Evolutionary conservation across 164 flowering plant species (phyloP), one percentile per base, ranked within the genome.

Genomic region (Paratinospora sagittata): DNA sequence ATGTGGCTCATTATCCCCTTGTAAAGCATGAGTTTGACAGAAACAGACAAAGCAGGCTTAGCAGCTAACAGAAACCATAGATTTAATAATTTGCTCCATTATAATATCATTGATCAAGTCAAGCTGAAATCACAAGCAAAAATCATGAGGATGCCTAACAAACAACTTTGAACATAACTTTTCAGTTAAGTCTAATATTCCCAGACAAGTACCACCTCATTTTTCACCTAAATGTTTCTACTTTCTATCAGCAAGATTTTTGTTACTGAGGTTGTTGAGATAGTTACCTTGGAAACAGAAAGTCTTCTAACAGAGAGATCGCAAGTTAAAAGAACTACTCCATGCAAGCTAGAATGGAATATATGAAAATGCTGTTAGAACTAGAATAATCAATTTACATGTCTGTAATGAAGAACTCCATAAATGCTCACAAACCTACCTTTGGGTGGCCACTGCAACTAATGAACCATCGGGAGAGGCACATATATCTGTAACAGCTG

Each of bases 381-480:
- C 26, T 27, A 68, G n/a, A 1, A 19, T 47, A 37, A 8, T 12
- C 17, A 64, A 58, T 39, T 36, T 8, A 27, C 16, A 2, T 1
- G 8, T 17, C 19, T 23, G 11, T 6, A 30, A 17, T 37, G 24
- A 5, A 49, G 2, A 39, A 27, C 19, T 52, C 19, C 30, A 61
- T 21, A 71, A 74, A 68, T 19, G n/a, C 17, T n/a, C 6, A 72
- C 69, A 52, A 6, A 79, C 80, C 79, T 84, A 71, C 97, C 96
- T 81, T 72, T 95, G 97, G 70, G 89, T 74, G 62, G 89, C 97
- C 21, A 84, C 97, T 21, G 92, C 93, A 74, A 89, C 81, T 58
- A 88, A 71, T 11, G 89, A 80, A 72, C 90, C 83, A 84, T 84
- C 80, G 47, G 83, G 74, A 67, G 80, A 78, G 24, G 94, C 79